Evolutionary conservation across 2,329 filamentous ascomycete genomes (phyloP).

Genomic region (Ceratocystis alfenasii): DNA sequence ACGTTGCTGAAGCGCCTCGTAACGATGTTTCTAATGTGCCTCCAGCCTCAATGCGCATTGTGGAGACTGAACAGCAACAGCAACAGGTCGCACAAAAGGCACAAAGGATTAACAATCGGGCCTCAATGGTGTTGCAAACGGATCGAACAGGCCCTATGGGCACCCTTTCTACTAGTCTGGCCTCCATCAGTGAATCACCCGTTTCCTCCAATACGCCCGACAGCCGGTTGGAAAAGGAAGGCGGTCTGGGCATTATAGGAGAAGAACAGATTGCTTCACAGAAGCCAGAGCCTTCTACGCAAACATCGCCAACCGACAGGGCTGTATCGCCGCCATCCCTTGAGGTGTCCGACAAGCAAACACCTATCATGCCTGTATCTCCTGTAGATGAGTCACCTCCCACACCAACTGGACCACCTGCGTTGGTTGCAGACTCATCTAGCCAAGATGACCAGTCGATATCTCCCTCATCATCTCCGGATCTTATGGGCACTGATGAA

Average conservation of each 20-base stretch:
- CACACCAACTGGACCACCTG: constrained; percentile 44
- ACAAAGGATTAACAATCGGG: constrained; percentile 15
- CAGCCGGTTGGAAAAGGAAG: constrained; percentile 54
- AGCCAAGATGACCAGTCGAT: constrained; percentile 52
- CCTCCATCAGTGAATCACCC: constrained; percentile 16
- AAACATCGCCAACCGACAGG: neutral
- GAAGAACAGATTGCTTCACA: constrained; percentile 32
- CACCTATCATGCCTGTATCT: constrained; percentile 32
- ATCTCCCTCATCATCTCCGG: constrained; percentile 52
- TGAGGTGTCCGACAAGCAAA: constrained; percentile 9
- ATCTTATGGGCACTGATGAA: constrained; percentile 41
- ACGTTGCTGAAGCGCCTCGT: constrained; percentile 31
- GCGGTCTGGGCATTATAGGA: constrained; percentile 46
- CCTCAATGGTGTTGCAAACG: constrained; percentile 14
- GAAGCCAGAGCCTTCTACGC: constrained; percentile 12
- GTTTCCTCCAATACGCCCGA: constrained; percentile 41
- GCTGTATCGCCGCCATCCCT: constrained; percentile 32
- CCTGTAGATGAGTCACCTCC: constrained; percentile 48
- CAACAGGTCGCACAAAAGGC: constrained; percentile 24
- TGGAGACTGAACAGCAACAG: constrained; percentile 42
- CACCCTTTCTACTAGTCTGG: neutral
- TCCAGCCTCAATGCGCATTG: constrained; percentile 45
- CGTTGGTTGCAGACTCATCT: constrained; percentile 57
- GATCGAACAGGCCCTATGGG: neutral
- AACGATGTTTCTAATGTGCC: constrained; percentile 47